A percentile compares a stretch with the other conserved stretches of the same genome.
These are phyloP conservation scores for Diaporthe aspalathi DNA, from an alignment of 2,329 filamentous ascomycete genomes.

Conservation along the genomic window DNA sequence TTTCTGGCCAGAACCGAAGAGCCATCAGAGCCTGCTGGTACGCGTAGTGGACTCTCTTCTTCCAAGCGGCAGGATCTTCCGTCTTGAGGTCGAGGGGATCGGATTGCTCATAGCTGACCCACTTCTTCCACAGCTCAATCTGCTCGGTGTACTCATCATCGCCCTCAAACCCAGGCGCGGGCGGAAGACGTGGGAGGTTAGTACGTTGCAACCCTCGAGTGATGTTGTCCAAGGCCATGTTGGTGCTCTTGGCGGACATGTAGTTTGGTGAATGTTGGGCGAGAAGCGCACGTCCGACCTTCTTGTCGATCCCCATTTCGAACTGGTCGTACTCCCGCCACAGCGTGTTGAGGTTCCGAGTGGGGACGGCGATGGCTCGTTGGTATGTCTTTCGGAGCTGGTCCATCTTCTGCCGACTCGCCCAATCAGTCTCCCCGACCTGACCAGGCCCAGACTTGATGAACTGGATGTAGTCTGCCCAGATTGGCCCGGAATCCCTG, in stretches of 20 bases:
- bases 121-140: constrained; percentile 89
- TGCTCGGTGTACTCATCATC: constrained; percentile 86
- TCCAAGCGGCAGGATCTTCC: constrained; percentile 81
- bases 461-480: constrained; percentile 96
- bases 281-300: constrained; percentile 92
- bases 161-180: constrained; percentile 86
- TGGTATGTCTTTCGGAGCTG: constrained; percentile 92
- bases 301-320: constrained; percentile 92
- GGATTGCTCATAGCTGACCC: constrained; percentile 95
- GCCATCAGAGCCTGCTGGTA: constrained; percentile 96
- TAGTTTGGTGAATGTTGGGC: constrained; percentile 93
- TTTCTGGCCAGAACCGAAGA: constrained; percentile 91
- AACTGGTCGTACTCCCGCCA: constrained; percentile 99
- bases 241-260: constrained; percentile 94
- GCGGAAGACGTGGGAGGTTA: constrained; percentile 83
- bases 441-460: constrained; percentile 88
- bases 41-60: constrained; percentile 84
- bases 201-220: constrained; percentile 80
- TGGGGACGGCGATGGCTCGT: constrained; percentile 87
- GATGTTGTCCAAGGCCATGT: constrained; percentile 90
- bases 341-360: constrained; percentile 81
- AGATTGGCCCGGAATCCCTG: constrained; percentile 87
- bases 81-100: constrained; percentile 88
- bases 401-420: constrained; percentile 99
- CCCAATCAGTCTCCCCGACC: constrained; percentile 88